These are phyloP conservation scores for Ogataea methylovora DNA, from an alignment of 805 yeast genomes.

Conservation along the genomic window DNA sequence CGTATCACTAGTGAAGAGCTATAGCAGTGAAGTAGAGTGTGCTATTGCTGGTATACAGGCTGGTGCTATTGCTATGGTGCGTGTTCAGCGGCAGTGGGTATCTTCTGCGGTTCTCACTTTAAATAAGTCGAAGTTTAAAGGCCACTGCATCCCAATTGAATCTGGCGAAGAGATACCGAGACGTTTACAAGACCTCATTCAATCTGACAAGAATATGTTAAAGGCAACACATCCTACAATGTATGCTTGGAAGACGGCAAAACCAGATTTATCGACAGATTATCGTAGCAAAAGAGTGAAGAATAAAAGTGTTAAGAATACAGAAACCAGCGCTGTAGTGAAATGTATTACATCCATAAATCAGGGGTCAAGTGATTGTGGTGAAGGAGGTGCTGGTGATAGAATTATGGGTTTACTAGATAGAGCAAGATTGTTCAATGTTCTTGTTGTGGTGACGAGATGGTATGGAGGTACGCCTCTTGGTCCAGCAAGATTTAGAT, in stretches of 20 bases:
- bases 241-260: conserved; percentile 62
- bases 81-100: too few relatives aligned
- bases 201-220: conserved; percentile 36
- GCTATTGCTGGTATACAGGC: too few relatives aligned
- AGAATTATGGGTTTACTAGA: conserved; percentile 49
- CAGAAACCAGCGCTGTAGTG: conserved; percentile 7
- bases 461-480: conserved; percentile 80
- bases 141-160: conserved; percentile 38
- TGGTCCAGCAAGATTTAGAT: conserved; percentile 66
- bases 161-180: conserved; percentile 34
- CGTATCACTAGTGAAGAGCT: too few relatives aligned
- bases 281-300: conserved; percentile 5
- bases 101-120: conserved; percentile 33
- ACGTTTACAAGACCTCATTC: conserved; percentile 34
- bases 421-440: conserved; percentile 40
- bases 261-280: neutral
- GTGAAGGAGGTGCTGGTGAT: conserved; percentile 70
- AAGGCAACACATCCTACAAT: conserved; percentile 69
- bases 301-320: conserved; percentile 3
- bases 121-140: conserved; percentile 63
- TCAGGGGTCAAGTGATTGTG: conserved; percentile 64
- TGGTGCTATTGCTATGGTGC: too few relatives aligned
- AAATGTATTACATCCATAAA: conserved; percentile 18
- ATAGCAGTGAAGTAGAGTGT: too few relatives aligned
- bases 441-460: conserved; percentile 61